Percentiles rank a stretch among this genome's conserved stretches.
Evolutionary conservation across 169 alveolate species (phyloP).

Genomic region (Plasmodium adleri): DNA sequence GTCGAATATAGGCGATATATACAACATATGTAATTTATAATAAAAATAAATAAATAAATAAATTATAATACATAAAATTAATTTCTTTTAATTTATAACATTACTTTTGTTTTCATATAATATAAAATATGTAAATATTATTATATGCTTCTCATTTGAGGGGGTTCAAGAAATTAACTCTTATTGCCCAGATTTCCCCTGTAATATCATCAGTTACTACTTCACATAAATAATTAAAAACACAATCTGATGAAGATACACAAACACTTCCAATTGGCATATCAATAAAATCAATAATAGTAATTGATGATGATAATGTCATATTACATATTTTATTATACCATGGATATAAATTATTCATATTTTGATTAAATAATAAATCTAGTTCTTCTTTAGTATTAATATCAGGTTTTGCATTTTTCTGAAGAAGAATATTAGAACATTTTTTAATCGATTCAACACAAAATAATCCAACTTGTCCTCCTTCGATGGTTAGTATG

Average conservation of each 20-base stretch:
- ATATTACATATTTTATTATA: constrained; percentile 65
- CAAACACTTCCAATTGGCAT: constrained; percentile 78
- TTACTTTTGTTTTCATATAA: no score
- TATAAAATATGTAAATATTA: no score
- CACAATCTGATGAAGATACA: constrained; percentile 59
- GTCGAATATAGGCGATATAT: no score
- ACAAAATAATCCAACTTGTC: constrained; percentile 81
- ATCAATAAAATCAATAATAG: constrained; percentile 58
- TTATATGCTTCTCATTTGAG: constrained; percentile 14
- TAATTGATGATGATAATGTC: constrained; percentile 56
- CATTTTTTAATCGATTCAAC: constrained; percentile 77
- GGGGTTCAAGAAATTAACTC: constrained; percentile 73
- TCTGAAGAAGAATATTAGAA: constrained; percentile 37
- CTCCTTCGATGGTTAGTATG: constrained; percentile 75
- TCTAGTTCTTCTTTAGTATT: constrained; percentile 58
- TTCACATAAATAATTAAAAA: constrained; percentile 71
- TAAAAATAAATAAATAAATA: no score
- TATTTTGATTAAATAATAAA: constrained; percentile 28
- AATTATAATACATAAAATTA: no score
- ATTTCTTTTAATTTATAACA: no score
- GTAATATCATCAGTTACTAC: constrained; percentile 70
- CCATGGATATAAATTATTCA: constrained; percentile 68
- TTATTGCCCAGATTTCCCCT: constrained; percentile 74
- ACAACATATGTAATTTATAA: no score
- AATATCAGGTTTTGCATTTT: constrained; percentile 17